phyloP scores from a whole-genome alignment of 2,329 filamentous ascomycete species.

The Alternaria brassicae region DNA sequence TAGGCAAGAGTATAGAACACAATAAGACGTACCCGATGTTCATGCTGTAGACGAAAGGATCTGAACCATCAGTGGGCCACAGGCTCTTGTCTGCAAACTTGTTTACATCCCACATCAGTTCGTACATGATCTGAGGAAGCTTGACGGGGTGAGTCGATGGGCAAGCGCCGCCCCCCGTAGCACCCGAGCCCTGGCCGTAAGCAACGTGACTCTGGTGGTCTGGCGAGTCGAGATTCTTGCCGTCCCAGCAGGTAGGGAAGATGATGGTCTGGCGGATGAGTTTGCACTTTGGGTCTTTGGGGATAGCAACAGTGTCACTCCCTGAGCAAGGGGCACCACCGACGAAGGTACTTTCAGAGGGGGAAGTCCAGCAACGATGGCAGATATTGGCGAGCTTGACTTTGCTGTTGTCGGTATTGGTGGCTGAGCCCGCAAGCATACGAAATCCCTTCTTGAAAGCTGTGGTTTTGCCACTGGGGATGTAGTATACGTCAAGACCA shows the following conservation, averaged over 20 bases:
- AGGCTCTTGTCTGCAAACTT: conserved; percentile 39
- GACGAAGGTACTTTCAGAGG: conserved; percentile 57
- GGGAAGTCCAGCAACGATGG: conserved; percentile 51
- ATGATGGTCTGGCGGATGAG: conserved; percentile 63
- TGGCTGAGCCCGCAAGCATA: conserved; percentile 42
- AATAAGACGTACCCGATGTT: conserved; percentile 37
- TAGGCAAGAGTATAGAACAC: not conserved
- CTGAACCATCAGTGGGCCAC: conserved; percentile 44
- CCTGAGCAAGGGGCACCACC: conserved; percentile 60
- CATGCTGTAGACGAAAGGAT: conserved; percentile 46
- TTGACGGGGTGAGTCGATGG: conserved; percentile 49
- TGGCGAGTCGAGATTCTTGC: conserved; percentile 43
- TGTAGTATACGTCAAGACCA: conserved; percentile 47
- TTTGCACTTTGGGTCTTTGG: conserved; percentile 56
- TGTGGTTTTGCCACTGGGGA: conserved; percentile 42
- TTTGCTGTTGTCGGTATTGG: conserved; percentile 42
- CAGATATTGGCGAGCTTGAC: conserved; percentile 41
- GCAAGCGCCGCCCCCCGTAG: conserved; percentile 58
- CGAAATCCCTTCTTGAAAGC: conserved; percentile 49
- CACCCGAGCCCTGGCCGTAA: conserved; percentile 55
- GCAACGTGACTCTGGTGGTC: conserved; percentile 54
- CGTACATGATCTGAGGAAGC: conserved; percentile 48
- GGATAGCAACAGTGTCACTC: conserved; percentile 60
- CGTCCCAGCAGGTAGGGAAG: conserved; percentile 51
- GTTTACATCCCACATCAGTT: conserved; percentile 47